Evolutionary conservation across 2,329 filamentous ascomycete genomes (phyloP).

Genomic region (Karstenula rhodostoma): DNA sequence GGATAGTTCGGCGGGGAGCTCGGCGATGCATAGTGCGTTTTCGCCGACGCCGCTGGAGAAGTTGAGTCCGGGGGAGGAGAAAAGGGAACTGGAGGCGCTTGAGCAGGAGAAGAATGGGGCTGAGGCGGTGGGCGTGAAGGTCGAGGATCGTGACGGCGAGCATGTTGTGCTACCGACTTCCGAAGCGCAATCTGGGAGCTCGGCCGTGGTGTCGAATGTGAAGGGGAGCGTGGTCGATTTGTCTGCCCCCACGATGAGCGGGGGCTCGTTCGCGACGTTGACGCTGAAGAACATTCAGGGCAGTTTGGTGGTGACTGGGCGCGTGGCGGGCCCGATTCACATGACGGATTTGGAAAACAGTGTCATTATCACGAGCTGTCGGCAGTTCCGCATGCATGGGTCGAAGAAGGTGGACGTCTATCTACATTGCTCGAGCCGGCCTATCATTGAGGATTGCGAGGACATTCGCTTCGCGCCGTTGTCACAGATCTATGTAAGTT

Average conservation of each 20-base stretch:
- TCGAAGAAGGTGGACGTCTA: conserved; percentile 84
- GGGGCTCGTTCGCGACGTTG: conserved; percentile 70
- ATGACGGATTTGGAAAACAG: conserved; percentile 78
- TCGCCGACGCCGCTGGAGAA: conserved; percentile 51
- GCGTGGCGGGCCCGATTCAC: conserved; percentile 81
- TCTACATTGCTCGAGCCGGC: conserved; percentile 79
- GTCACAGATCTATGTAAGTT: conserved; percentile 71
- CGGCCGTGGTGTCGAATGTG: conserved; percentile 76
- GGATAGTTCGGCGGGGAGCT: conserved; percentile 27
- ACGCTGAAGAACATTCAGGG: conserved; percentile 73
- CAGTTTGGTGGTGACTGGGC: conserved; percentile 79
- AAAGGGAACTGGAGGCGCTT: conserved; percentile 32
- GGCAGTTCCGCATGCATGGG: conserved; percentile 94
- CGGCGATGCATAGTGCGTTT: conserved; percentile 53
- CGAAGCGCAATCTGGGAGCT: conserved; percentile 74
- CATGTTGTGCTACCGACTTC: conserved; percentile 81
- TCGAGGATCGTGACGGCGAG: conserved; percentile 71
- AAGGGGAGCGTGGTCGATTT: conserved; percentile 80
- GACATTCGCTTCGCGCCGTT: conserved; percentile 81
- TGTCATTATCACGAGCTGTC: conserved; percentile 74
- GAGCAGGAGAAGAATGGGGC: conserved; percentile 11
- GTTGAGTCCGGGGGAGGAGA: conserved; percentile 44
- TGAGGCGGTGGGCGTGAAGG: conserved; percentile 62
- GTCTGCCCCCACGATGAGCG: conserved; percentile 65
- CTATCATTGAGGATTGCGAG: conserved; percentile 91